Base-by-base conservation (phyloP, 768 basidiomycete genomes). In the Termitomyces sp. region DNA sequence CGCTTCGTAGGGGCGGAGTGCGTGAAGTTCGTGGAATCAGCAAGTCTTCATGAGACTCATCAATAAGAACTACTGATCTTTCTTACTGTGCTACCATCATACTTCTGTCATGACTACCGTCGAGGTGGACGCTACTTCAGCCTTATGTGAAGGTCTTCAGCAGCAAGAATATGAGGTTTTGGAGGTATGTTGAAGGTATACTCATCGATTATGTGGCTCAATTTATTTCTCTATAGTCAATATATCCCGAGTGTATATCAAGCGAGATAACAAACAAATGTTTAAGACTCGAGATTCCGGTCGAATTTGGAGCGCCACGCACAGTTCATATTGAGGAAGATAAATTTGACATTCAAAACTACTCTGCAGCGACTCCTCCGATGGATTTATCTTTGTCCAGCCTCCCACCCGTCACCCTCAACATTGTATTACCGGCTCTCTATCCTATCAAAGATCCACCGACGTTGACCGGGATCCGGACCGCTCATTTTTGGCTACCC, bases 161-260 rank as follows among this genome's bases (percentile, higher is more conserved):
- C 64, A 62, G 56, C 83, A 87, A 63, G 86, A 88, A 64, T 79
- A 74, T 65, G 78, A 83, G 56, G 84, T 86, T 21, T 62, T 88
- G 22, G 76, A 82, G 77, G 86, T 83, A 58, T 35, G 73, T 65
- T 17, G 19, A 12, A 7, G 37, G 17, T 44, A 17, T 12, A 30
- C 17, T 22, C 9, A 40, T 24, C 4, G n/a, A 30, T 38, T n/a
- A 32, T 3, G 15, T 14, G n/a, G 7, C 10, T 30, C 42, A 11
- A 35, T 32, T 37, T 53, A 46, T 45, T 41, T 41, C 37, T 38
- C 22, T 32, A 9, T 59, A 90, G 88, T 83, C 88, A n/a, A 90
- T 90, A 44, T 87, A 84, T 65, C 89, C 89, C 37, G 85, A 89
- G 64, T 89, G 74, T 64, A 59, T 87, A 38, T 78, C 81, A 5